Evolutionary conservation across 148 eudicot species (phyloP).

Genomic region (Gaultheria prostrata): DNA sequence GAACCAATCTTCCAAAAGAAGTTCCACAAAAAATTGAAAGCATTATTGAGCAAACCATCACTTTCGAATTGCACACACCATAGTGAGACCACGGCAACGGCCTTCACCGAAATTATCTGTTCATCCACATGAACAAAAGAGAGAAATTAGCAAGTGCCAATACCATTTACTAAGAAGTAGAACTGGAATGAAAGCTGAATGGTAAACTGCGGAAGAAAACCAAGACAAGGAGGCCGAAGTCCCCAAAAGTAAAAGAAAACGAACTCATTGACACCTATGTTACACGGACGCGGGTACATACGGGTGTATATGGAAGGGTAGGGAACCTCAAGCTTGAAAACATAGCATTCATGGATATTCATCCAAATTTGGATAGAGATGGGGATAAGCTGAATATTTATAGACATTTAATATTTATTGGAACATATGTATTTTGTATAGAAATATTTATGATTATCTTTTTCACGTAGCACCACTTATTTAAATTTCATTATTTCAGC

Average conservation of each 20-base stretch:
- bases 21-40: conserved; percentile 56
- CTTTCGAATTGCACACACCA: conserved; percentile 50
- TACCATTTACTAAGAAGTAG: conserved; percentile 3
- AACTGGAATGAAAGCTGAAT: conserved; percentile 1
- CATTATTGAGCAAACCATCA: conserved; percentile 29
- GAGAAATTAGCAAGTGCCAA: background rate
- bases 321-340: too few species aligned
- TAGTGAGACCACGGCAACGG: conserved; percentile 57
- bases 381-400: too few species aligned
- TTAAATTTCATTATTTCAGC: too few species aligned
- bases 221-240: background rate
- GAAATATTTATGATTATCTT: too few species aligned
- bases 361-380: too few species aligned
- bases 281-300: too few species aligned
- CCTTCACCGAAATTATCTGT: conserved; percentile 66
- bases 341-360: too few species aligned
- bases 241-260: background rate
- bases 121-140: conserved; percentile 7
- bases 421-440: too few species aligned
- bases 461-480: too few species aligned
- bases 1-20: conserved; percentile 61
- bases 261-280: background rate
- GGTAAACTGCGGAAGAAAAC: background rate
- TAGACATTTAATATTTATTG: too few species aligned
- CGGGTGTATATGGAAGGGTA: too few species aligned